phyloP scores from a whole-genome alignment of 2,329 filamentous ascomycete genomes.

The Neopestalotiopsis sp. region DNA sequence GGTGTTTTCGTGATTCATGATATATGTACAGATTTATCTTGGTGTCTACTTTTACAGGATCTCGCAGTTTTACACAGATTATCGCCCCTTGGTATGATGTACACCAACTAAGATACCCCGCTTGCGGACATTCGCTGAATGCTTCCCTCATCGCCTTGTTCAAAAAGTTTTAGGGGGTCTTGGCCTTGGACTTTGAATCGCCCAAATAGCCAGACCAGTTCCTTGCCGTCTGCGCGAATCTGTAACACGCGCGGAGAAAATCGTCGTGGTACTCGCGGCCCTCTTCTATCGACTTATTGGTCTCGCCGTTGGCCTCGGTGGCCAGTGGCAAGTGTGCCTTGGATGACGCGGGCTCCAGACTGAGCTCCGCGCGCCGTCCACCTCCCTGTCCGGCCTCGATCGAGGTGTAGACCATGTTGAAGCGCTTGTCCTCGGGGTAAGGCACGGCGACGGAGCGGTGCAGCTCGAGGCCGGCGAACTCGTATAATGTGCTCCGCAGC shows the following conservation, averaged over 20 bases:
- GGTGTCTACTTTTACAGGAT: not conserved
- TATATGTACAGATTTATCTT: not conserved
- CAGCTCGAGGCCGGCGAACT: conserved; percentile 59
- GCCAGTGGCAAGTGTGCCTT: not conserved
- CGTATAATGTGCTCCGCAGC: conserved; percentile 38
- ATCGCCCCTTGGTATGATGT: not conserved
- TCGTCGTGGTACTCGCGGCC: conserved; percentile 7
- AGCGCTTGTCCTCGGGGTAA: conserved; percentile 40
- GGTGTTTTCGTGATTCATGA: not conserved
- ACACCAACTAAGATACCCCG: not conserved
- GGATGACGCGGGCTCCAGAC: conserved; percentile 42
- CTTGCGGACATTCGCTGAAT: not conserved
- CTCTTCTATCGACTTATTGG: not conserved
- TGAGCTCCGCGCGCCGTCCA: conserved; percentile 57
- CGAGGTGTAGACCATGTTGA: conserved; percentile 56
- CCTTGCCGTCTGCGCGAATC: conserved; percentile 7
- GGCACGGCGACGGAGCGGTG: conserved; percentile 50
- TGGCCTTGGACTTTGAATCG: not conserved
- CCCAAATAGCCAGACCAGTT: conserved; percentile 4
- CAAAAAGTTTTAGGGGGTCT: not conserved
- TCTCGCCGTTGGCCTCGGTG: not conserved
- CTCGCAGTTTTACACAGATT: not conserved
- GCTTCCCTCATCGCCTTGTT: not conserved
- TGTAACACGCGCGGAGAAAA: conserved; percentile 14
- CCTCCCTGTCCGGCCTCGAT: conserved; percentile 58